These are phyloP conservation scores for Paxillus rubicundulus DNA, from an alignment of 768 basidiomycete species.

Conservation along the genomic window DNA sequence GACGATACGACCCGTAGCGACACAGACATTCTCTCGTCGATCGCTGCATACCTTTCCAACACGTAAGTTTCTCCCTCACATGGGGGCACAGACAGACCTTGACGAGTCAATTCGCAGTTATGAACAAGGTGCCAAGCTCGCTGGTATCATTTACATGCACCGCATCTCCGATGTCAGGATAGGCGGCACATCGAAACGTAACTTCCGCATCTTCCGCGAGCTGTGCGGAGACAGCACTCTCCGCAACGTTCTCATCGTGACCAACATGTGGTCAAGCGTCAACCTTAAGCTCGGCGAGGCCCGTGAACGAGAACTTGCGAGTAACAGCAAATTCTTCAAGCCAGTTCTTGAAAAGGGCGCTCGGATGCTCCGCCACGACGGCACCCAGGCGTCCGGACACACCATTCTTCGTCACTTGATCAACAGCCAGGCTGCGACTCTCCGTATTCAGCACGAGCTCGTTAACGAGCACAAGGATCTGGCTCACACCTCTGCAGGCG, in stretches of 20 bases:
- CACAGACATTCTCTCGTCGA: constrained; percentile 49
- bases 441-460: constrained; percentile 56
- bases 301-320: constrained; percentile 46
- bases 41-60: constrained; percentile 40
- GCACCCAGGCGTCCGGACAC: constrained; percentile 40
- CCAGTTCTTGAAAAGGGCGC: constrained; percentile 50
- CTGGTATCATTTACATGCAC: constrained; percentile 56
- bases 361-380: constrained; percentile 40
- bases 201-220: constrained; percentile 50
- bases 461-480: constrained; percentile 49
- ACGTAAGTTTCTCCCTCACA: constrained; percentile 20
- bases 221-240: constrained; percentile 52
- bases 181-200: constrained; percentile 49
- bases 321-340: constrained; percentile 48
- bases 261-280: constrained; percentile 53
- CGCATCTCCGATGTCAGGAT: constrained; percentile 51
- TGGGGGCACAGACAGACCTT: neutral
- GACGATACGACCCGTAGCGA: constrained; percentile 52
- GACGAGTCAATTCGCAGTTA: constrained; percentile 19
- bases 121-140: constrained; percentile 39
- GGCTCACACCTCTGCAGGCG: constrained; percentile 51
- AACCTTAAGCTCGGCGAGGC: constrained; percentile 36
- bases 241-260: constrained; percentile 49
- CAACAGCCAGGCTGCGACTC: constrained; percentile 37
- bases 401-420: constrained; percentile 43